Conservation (phyloP, 768 basidiomycete genomes). For the Panaeolus cyanescens region DNA sequence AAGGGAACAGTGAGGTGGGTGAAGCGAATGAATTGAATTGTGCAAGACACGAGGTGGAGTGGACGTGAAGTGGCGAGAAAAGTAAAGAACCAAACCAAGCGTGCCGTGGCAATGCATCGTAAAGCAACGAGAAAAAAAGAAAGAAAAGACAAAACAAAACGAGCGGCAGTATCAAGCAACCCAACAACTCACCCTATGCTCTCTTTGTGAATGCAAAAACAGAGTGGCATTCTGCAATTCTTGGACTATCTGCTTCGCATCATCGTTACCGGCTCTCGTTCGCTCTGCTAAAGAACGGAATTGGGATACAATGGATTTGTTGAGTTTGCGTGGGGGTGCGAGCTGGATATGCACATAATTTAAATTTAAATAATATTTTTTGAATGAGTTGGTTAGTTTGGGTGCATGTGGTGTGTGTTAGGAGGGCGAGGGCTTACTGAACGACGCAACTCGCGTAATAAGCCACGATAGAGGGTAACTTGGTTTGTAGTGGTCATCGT, state of each 20-base stretch:
- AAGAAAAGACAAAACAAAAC: neutral
- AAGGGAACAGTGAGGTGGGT: neutral
- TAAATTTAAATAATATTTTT: neutral
- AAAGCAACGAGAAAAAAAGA: neutral
- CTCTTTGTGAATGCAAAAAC: constrained; percentile 73
- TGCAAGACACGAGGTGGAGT: neutral
- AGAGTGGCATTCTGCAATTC: constrained; percentile 62
- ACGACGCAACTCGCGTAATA: constrained; percentile 56
- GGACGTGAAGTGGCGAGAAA: neutral
- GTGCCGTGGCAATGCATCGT: neutral
- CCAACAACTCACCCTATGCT: constrained; percentile 67
- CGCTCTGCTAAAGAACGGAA: constrained; percentile 57
- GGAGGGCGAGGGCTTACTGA: constrained; percentile 38
- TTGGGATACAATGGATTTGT: constrained; percentile 43
- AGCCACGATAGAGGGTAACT: constrained; percentile 45
- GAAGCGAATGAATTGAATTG: too few species aligned
- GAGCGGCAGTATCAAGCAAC: neutral
- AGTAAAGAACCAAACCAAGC: neutral
- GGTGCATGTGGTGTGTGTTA: neutral
- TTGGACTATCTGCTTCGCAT: constrained; percentile 30
- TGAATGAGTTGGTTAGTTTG: neutral
- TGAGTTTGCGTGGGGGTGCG: constrained; percentile 41
- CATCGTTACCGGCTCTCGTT: constrained; percentile 26
- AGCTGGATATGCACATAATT: too few species aligned
- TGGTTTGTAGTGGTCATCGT: constrained; percentile 23